Base-by-base conservation (phyloP, 108 stramenopile species). In the Skeletonema menzelii region DNA sequence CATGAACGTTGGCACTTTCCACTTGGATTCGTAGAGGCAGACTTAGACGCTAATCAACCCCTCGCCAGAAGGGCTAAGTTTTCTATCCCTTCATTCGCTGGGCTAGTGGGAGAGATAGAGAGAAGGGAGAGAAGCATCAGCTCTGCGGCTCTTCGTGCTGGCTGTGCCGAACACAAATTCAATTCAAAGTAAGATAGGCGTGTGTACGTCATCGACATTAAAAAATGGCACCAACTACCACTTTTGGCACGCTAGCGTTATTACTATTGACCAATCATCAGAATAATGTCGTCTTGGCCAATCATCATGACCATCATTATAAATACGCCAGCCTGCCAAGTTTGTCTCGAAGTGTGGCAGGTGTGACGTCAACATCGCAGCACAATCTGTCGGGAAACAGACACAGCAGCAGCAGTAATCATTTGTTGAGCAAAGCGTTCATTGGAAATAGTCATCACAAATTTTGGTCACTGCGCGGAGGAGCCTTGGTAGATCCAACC, bases 341-440 rank as follows among this genome's bases (percentile, higher is more conserved):
- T 15, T 59, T 34, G 31, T 67, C 67, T 35, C 67, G 67, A 56
- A 67, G 19, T 67, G 49, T 34, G 17, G 47, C 55, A 35, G 67
- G 46, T 30, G 55, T 59, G 67, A 15, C 55, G 31, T 56, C 67
- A 57, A 58, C 67, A 26, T 40, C 58, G 37, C 56, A 22, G 37
- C 37, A n/a, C 35, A 56, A 53, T 53, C 49, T 69, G 56, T 15
- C 67, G 11, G 42, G 55, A 5, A 57, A 58, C 14, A 38, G 40
- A 58, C 17, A 26, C 8, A 40, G 1, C 24, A 58, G 56, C 3
- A 37, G 1, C 4, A 58, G 58, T 32, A 57, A 58, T 57, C n/a
- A 56, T 58, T 22, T 53, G 6, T n/a, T 53, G 22, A 6, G 8
- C 49, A 53, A 53, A 53, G 8, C 49, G 22, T 53, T 19, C 59